Percentiles rank a stretch among this genome's conserved stretches.
Evolutionary conservation across 2,329 filamentous ascomycete species (phyloP).

Genomic region (Corynespora cassiicola): DNA sequence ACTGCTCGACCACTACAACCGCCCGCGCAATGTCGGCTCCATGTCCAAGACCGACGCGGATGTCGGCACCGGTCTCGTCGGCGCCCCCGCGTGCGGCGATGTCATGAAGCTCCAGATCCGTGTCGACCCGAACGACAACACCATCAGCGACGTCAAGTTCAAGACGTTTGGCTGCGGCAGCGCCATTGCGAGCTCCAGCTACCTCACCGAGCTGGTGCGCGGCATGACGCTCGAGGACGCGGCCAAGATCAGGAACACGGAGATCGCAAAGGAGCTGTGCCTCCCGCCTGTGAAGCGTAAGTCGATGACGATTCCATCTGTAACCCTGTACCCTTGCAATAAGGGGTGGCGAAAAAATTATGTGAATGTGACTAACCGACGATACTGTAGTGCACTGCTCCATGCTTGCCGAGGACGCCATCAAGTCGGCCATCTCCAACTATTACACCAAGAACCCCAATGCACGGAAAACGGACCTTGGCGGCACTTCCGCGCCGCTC

Average conservation of each 20-base stretch:
- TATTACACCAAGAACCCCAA: constrained; percentile 92
- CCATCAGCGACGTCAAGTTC: constrained; percentile 94
- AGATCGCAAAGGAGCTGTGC: constrained; percentile 96
- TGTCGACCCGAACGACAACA: constrained; percentile 86
- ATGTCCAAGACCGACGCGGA: constrained; percentile 81
- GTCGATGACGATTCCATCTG: constrained; percentile 45
- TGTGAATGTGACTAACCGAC: constrained; percentile 23
- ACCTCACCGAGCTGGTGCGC: constrained; percentile 91
- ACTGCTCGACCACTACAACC: constrained; percentile 81
- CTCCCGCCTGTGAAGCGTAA: constrained; percentile 85
- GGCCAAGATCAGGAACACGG: constrained; percentile 90
- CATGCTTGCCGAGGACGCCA: constrained; percentile 90
- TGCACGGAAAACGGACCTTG: constrained; percentile 74
- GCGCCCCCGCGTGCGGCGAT: constrained; percentile 88
- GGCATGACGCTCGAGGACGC: constrained; percentile 98
- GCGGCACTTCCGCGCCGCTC: constrained; percentile 74
- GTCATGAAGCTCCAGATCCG: constrained; percentile 95
- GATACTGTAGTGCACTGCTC: constrained; percentile 78
- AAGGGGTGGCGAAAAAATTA: constrained; percentile 1
- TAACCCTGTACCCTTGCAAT: too few relatives aligned
- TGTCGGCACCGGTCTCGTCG: constrained; percentile 89
- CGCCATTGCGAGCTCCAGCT: constrained; percentile 93
- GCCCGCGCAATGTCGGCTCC: constrained; percentile 78
- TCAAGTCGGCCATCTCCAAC: constrained; percentile 89
- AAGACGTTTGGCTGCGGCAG: constrained; percentile 97